A percentile compares a stretch with the other conserved stretches of the same genome.
Evolutionary conservation across 2,329 filamentous ascomycete species (phyloP).

Genomic region (Hymenoscyphus linearis): DNA sequence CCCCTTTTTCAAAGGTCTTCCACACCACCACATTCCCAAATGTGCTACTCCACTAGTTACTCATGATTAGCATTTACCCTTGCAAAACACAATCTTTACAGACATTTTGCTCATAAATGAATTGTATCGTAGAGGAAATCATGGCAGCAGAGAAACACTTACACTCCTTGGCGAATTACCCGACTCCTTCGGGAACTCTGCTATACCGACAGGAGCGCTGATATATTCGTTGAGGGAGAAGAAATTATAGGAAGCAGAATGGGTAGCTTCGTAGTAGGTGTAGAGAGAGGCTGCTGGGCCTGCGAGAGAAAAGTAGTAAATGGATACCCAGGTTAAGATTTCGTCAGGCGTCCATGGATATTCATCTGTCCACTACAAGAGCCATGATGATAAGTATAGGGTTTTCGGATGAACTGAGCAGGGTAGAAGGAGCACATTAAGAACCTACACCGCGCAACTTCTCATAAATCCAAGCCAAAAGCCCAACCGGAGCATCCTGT

Average conservation of each 20-base stretch:
- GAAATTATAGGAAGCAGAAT: too few species aligned
- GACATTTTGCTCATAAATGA: too few species aligned
- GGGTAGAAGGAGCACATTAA: too few species aligned
- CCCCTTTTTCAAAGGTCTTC: conserved; percentile 33
- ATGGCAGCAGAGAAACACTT: conserved; percentile 20
- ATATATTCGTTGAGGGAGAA: too few species aligned
- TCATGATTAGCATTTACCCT: conserved; percentile 50
- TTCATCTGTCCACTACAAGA: conserved; percentile 69
- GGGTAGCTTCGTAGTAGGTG: conserved; percentile 67
- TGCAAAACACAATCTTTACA: conserved; percentile 45
- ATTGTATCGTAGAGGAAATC: too few species aligned
- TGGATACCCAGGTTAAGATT: conserved; percentile 66
- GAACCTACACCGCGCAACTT: conserved; percentile 71
- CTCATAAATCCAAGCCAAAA: conserved; percentile 76
- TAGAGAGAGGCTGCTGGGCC: conserved; percentile 61
- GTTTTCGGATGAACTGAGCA: too few species aligned
- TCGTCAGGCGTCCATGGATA: conserved; percentile 74
- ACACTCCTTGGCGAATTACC: conserved; percentile 20
- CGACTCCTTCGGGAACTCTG: conserved; percentile 22
- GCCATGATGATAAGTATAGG: too few species aligned
- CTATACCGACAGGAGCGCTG: too few species aligned
- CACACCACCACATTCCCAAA: conserved; percentile 57
- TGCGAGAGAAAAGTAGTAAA: conserved; percentile 67
- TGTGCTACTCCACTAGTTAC: conserved; percentile 50
- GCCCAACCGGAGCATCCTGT: conserved; percentile 62